phyloP scores from a whole-genome alignment of 352 stramenopile species.

The Hyaloperonospora brassicae region DNA sequence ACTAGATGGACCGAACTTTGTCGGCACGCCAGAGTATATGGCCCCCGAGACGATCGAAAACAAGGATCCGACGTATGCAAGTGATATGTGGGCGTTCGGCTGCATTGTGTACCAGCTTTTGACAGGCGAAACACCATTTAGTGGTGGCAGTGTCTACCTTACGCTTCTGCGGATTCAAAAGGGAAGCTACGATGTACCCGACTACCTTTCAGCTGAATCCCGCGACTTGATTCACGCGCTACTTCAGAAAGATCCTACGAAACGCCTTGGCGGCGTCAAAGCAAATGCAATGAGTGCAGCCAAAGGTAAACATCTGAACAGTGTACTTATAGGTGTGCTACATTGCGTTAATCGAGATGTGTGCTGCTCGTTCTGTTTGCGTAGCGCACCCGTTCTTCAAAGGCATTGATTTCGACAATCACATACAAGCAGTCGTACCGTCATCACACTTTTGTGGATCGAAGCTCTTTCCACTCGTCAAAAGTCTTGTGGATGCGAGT shows the following conservation, averaged over 20 bases:
- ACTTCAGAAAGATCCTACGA: constrained; percentile 36
- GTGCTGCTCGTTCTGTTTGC: neutral
- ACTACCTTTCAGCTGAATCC: constrained; percentile 53
- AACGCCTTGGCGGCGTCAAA: constrained; percentile 25
- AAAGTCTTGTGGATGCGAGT: constrained; percentile 34
- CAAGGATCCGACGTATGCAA: constrained; percentile 48
- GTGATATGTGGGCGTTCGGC: constrained; percentile 71
- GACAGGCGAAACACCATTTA: constrained; percentile 73
- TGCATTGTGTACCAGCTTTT: constrained; percentile 75
- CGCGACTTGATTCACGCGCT: constrained; percentile 56
- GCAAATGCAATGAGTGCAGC: constrained; percentile 33
- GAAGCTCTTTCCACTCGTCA: constrained; percentile 39
- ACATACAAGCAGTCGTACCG: constrained; percentile 40
- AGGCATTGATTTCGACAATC: constrained; percentile 53
- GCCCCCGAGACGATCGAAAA: constrained; percentile 80
- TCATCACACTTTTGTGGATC: constrained; percentile 33
- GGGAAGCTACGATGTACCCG: constrained; percentile 44
- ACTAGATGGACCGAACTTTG: constrained; percentile 80
- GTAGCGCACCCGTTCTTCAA: constrained; percentile 72
- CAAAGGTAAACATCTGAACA: constrained; percentile 43
- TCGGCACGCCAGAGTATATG: constrained; percentile 87
- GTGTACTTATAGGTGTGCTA: neutral
- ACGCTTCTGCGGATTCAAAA: constrained; percentile 72
- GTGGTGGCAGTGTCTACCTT: constrained; percentile 67
- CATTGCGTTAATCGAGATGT: neutral